These are phyloP conservation scores for Calonectria pauciramosa DNA, from an alignment of 2,329 filamentous ascomycete species.

Conservation along the genomic window DNA sequence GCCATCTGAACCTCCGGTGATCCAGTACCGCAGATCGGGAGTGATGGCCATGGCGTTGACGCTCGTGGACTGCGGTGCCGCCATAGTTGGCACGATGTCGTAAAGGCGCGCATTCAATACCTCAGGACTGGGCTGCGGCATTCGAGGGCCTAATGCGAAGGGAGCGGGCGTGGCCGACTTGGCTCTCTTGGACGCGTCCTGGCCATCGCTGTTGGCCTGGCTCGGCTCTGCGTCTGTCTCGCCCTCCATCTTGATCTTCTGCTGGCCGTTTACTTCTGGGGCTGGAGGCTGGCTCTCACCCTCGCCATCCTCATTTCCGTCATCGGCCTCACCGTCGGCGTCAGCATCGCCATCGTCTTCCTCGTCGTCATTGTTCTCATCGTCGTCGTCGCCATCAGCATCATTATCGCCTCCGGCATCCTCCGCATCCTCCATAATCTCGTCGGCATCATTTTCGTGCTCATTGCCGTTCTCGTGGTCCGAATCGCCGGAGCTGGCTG, in stretches of 20 bases:
- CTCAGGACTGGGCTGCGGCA: conserved; percentile 79
- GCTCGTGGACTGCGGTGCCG: conserved; percentile 93
- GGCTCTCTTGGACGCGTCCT: conserved; percentile 33
- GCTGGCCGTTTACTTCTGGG: conserved; percentile 48
- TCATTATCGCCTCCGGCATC: conserved; percentile 55
- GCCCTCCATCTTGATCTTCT: conserved; percentile 52
- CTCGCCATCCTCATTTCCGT: conserved; percentile 46
- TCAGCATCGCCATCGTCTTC: conserved; percentile 54
- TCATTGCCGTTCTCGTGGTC: conserved; percentile 51
- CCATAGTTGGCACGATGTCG: conserved; percentile 97
- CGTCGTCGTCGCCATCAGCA: conserved; percentile 51
- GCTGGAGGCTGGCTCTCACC: conserved; percentile 47
- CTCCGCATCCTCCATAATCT: conserved; percentile 68
- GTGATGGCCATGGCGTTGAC: conserved; percentile 95
- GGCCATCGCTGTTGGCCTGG: conserved; percentile 53
- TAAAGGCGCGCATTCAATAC: conserved; percentile 85
- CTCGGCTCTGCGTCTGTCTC: conserved; percentile 27
- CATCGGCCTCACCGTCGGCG: conserved; percentile 52
- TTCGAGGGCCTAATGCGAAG: conserved; percentile 47
- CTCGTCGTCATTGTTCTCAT: conserved; percentile 52
- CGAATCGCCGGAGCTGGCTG: conserved; percentile 42
- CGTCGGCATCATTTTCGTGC: conserved; percentile 63
- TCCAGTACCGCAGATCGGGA: conserved; percentile 94
- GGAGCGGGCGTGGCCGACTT: conserved; percentile 49
- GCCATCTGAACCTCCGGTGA: conserved; percentile 93